A percentile compares a stretch with the other conserved stretches of the same genome.
Conservation (phyloP, 2,329 filamentous ascomycete genomes). For the Fusarium globosum region DNA sequence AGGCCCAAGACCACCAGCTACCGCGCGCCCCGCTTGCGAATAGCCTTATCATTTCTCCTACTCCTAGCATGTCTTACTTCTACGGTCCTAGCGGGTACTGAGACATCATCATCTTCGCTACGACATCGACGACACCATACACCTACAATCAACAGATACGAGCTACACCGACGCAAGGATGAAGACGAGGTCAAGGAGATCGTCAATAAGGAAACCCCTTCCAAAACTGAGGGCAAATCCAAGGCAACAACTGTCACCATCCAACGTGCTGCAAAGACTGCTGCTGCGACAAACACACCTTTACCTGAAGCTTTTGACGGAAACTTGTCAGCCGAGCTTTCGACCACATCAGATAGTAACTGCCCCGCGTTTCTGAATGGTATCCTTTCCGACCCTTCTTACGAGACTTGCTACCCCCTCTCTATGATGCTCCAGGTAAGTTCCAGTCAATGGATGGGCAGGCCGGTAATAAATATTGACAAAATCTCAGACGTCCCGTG, state of each 20-base stretch:
- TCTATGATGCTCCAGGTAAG: slow-evolving; percentile 84
- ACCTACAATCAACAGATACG: slow-evolving; percentile 12
- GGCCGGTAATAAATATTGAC: slow-evolving; percentile 7
- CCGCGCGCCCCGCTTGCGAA: slow-evolving; percentile 23
- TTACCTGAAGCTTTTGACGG: slow-evolving; percentile 71
- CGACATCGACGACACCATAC: slow-evolving; percentile 21
- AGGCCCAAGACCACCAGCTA: slow-evolving; percentile 4
- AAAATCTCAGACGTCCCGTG: slow-evolving; percentile 74
- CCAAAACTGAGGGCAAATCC: slow-evolving; percentile 28
- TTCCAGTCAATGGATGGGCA: background rate
- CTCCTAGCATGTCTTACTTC: slow-evolving; percentile 41
- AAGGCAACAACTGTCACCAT: slow-evolving; percentile 43
- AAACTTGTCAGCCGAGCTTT: slow-evolving; percentile 71
- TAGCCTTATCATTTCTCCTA: slow-evolving; percentile 29
- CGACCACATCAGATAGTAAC: slow-evolving; percentile 57
- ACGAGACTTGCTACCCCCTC: slow-evolving; percentile 81
- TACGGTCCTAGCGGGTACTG: slow-evolving; percentile 29
- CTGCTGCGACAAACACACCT: slow-evolving; percentile 59
- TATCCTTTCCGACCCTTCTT: slow-evolving; percentile 74
- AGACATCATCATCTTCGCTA: slow-evolving; percentile 31
- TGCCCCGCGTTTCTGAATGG: slow-evolving; percentile 76
- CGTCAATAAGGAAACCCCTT: slow-evolving; percentile 23
- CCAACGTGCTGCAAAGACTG: slow-evolving; percentile 34
- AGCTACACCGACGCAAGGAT: slow-evolving; percentile 30
- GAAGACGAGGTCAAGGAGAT: slow-evolving; percentile 28